phyloP scores from a whole-genome alignment of 75 land plant genomes.

The Cryptomeria japonica region DNA sequence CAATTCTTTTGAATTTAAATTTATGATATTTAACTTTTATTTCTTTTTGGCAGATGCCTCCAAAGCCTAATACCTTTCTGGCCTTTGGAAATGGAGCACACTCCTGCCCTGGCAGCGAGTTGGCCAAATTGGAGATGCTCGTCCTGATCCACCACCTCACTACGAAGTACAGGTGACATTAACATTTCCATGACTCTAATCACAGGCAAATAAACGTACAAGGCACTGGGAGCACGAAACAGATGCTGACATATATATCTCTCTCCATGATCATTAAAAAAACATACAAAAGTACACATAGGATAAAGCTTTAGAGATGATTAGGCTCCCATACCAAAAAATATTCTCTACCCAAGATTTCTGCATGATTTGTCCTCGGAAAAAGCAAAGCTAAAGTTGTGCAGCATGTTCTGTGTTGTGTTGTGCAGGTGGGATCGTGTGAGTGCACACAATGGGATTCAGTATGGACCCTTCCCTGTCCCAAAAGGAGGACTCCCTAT shows the following conservation, averaged over 20 bases:
- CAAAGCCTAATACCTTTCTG: slow-evolving; percentile 61
- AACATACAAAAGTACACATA: neutral
- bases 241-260: neutral
- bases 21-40: neutral
- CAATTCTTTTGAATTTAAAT: too few relatives aligned
- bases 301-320: neutral
- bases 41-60: slow-evolving; percentile 40
- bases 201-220: neutral
- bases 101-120: slow-evolving; percentile 72
- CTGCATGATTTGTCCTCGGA: neutral
- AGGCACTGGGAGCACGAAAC: too few relatives aligned
- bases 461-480: slow-evolving; percentile 84
- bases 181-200: neutral
- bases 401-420: neutral
- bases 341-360: neutral
- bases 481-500: slow-evolving; percentile 72
- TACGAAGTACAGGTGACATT: slow-evolving; percentile 52
- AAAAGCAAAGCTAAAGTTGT: neutral
- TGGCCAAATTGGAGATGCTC: slow-evolving; percentile 69
- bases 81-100: slow-evolving; percentile 74
- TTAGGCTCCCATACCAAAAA: neutral
- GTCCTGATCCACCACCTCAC: slow-evolving; percentile 72
- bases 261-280: neutral
- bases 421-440: slow-evolving; percentile 70
- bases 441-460: slow-evolving; percentile 53